A percentile compares a stretch with the other conserved stretches of the same genome.
These are phyloP conservation scores for Terfezia boudieri DNA, from an alignment of 495 filamentous ascomycete species.

Conservation along the genomic window DNA sequence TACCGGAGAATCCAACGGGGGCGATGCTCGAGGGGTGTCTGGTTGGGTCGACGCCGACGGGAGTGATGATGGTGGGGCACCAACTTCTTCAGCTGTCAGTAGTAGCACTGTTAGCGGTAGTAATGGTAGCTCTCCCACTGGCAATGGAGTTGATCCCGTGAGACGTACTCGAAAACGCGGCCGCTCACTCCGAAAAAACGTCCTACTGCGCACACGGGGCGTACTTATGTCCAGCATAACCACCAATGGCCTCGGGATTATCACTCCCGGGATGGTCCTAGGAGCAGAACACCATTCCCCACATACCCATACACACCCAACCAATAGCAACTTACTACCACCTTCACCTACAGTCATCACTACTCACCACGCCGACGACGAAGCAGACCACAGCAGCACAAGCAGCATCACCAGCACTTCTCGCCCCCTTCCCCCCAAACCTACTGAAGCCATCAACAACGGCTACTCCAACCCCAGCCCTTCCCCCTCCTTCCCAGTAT, in stretches of 20 bases:
- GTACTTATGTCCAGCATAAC: not conserved
- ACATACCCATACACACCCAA: not conserved
- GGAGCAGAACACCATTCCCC: not conserved
- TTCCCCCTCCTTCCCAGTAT: not conserved
- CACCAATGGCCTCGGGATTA: too few species aligned
- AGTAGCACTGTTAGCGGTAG: too few species aligned
- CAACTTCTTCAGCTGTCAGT: too few species aligned
- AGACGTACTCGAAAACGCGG: not conserved
- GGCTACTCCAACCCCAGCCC: not conserved
- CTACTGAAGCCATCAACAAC: not conserved
- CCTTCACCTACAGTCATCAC: not conserved
- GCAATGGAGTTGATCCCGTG: too few species aligned
- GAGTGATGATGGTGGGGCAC: too few species aligned
- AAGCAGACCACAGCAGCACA: slow-evolving; percentile 39
- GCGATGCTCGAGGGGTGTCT: too few species aligned
- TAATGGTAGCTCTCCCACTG: too few species aligned
- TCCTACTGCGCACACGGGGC: not conserved
- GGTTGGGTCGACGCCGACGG: too few species aligned
- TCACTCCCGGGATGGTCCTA: too few species aligned
- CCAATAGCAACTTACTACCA: not conserved
- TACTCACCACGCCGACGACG: slow-evolving; percentile 43
- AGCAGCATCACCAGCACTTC: not conserved
- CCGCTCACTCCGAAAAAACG: not conserved
- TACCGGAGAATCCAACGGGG: too few species aligned
- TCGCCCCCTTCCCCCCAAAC: not conserved